These are phyloP conservation scores for Crassisporium funariophilum DNA, from an alignment of 768 basidiomycete genomes.

Conservation along the genomic window DNA sequence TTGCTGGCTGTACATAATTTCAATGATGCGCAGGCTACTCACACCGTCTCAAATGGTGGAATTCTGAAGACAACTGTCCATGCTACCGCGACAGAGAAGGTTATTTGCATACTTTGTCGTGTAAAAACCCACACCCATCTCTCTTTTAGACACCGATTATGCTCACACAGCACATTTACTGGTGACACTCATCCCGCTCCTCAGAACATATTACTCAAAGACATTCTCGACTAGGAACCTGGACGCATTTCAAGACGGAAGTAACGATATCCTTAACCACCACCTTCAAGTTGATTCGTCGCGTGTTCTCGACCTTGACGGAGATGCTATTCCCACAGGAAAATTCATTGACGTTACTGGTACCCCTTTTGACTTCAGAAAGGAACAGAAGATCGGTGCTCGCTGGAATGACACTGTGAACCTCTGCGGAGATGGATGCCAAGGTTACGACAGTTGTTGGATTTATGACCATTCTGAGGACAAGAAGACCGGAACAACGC, in stretches of 20 bases:
- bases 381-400: slow-evolving; percentile 30
- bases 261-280: slow-evolving; percentile 36
- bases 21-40: slow-evolving; percentile 40
- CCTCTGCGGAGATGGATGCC: slow-evolving; percentile 36
- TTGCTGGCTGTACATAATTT: background rate
- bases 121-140: background rate
- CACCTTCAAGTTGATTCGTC: slow-evolving; percentile 31
- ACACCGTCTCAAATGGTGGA: slow-evolving; percentile 47
- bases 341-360: slow-evolving; percentile 25
- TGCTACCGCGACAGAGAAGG: slow-evolving; percentile 48
- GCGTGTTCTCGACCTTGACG: slow-evolving; percentile 40
- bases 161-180: slow-evolving; percentile 58
- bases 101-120: slow-evolving; percentile 3
- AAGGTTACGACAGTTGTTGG: slow-evolving; percentile 53
- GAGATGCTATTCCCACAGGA: slow-evolving; percentile 42
- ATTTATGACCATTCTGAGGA: slow-evolving; percentile 43
- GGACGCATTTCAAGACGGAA: slow-evolving; percentile 50
- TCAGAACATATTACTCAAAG: background rate
- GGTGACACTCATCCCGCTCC: slow-evolving; percentile 28
- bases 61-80: slow-evolving; percentile 43
- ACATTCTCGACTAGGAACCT: slow-evolving; percentile 41
- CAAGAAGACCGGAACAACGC: slow-evolving; percentile 32
- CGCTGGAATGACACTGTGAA: slow-evolving; percentile 35
- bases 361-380: slow-evolving; percentile 47
- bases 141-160: slow-evolving; percentile 52